phyloP scores from a whole-genome alignment of 805 yeast species.

The Myxozyma mucilagina region DNA sequence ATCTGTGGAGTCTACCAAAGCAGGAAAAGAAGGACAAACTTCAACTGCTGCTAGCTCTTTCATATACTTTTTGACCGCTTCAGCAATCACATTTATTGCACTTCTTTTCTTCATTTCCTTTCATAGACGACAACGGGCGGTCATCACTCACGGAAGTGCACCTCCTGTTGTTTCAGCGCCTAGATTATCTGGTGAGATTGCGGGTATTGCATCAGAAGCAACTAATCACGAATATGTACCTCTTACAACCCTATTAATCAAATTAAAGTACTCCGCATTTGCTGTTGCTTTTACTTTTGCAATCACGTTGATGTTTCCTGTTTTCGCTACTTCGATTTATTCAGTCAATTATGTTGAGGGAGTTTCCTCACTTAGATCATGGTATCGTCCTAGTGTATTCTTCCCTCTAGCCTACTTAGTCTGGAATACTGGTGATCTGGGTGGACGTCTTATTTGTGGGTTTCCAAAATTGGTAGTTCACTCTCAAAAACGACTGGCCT shows the following conservation, averaged over 20 bases:
- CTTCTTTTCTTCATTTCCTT: slow-evolving; percentile 46
- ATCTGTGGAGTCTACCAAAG: slow-evolving; percentile 31
- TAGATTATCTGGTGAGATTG: slow-evolving; percentile 3
- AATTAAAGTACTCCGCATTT: slow-evolving; percentile 61
- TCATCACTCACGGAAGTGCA: slow-evolving; percentile 23
- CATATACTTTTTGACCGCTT: slow-evolving; percentile 54
- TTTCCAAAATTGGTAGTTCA: slow-evolving; percentile 33
- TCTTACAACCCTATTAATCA: slow-evolving; percentile 58
- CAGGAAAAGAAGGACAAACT: neutral
- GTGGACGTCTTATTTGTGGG: slow-evolving; percentile 73
- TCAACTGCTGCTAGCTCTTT: slow-evolving; percentile 26
- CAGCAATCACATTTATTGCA: slow-evolving; percentile 49
- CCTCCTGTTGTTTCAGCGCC: neutral
- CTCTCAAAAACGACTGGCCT: slow-evolving; percentile 15
- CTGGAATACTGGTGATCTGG: slow-evolving; percentile 89
- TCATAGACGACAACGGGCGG: slow-evolving; percentile 36
- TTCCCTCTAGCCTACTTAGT: slow-evolving; percentile 76
- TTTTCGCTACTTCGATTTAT: slow-evolving; percentile 73
- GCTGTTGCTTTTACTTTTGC: slow-evolving; percentile 74
- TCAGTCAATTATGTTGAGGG: slow-evolving; percentile 48
- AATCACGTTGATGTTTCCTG: slow-evolving; percentile 79
- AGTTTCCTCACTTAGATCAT: slow-evolving; percentile 16
- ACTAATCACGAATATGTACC: slow-evolving; percentile 49
- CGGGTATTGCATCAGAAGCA: slow-evolving; percentile 1
- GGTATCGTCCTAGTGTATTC: slow-evolving; percentile 44